A percentile compares a stretch with the other conserved stretches of the same genome.
phyloP scores from a whole-genome alignment of 2,329 filamentous ascomycete species.

The Seiridium unicorne region DNA sequence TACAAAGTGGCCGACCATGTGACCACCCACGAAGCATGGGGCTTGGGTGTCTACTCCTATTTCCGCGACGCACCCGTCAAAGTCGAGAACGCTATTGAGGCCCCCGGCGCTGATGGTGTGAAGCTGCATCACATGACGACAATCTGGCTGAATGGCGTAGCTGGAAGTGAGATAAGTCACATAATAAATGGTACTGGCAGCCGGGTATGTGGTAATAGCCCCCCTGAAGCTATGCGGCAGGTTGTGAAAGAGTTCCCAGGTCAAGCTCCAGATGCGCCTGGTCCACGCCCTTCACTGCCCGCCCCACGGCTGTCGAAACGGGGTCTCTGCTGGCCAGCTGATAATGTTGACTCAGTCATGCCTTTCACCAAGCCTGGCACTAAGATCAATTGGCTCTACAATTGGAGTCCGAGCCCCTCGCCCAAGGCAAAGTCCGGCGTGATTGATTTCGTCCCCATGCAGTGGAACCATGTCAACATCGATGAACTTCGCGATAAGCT shows the following conservation, averaged over 20 bases:
- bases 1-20: conserved; percentile 30
- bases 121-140: conserved; percentile 29
- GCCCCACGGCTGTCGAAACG: not conserved
- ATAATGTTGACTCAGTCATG: not conserved
- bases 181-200: conserved; percentile 26
- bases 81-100: conserved; percentile 30
- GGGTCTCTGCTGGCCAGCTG: not conserved
- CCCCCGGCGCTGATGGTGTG: conserved; percentile 21
- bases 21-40: conserved; percentile 28
- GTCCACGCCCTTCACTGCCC: not conserved
- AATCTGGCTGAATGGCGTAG: conserved; percentile 26
- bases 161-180: conserved; percentile 29
- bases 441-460: not conserved
- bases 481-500: not conserved
- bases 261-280: not conserved
- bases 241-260: conserved; percentile 1
- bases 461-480: not conserved
- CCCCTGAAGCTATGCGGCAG: conserved; percentile 29
- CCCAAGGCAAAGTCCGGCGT: not conserved
- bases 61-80: conserved; percentile 31
- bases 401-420: not conserved
- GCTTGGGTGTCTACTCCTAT: conserved; percentile 30
- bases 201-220: conserved; percentile 25
- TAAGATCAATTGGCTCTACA: conserved; percentile 1
- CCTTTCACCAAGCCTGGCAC: not conserved